Base-by-base conservation (phyloP, 148 eudicot genomes). In the Polygonum aviculare region DNA sequence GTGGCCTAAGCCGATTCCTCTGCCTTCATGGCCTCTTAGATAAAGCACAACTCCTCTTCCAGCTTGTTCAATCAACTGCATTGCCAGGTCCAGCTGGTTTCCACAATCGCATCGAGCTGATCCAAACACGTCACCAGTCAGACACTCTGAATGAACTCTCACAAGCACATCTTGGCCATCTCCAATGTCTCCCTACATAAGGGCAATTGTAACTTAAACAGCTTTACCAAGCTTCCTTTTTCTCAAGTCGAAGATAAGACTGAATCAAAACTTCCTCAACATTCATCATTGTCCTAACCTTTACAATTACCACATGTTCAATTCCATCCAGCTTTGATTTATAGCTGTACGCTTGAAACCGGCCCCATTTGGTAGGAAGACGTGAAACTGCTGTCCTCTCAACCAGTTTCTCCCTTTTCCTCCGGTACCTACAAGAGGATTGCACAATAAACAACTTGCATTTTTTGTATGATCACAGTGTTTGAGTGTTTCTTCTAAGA, bases 91-190 rank as follows among this genome's bases (percentile, higher is more conserved):
- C 65, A 94, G 84, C 80, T 94, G 98, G 62, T 81, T 81, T 3
- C 98, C 98, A 84, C 97, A 94, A 79, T 94, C 98, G 73, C 98
- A 94, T 51, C 98, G 77, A 73, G 80, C 90, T 75, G 98, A 92
- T 19, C 98, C 98, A 77, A 94, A 94, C 3, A 92, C 89, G 78
- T 94, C 98, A 7, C 98, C 98, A 16, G 98, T 94, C 80, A 94
- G 78, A 81, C 98, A 94, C 83, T 94, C 98, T 1, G 98, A 94
- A 76, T 94, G 98, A 72, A 92, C 97, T 83, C 98, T 81, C 55
- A 90, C 97, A n/a, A 92, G 87, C 38, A 94, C 83, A 75, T 94
- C 96, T 81, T 84, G 79, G 41, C 98, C 98, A 79, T 89, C 77
- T 74, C 93, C 92, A 16, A 92, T 85, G 75, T 84, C 80, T 69